Evolutionary conservation across 331 rosid genomes (phyloP), one percentile per base, ranked within the genome.

Genomic region (Dryas integrifolia): DNA sequence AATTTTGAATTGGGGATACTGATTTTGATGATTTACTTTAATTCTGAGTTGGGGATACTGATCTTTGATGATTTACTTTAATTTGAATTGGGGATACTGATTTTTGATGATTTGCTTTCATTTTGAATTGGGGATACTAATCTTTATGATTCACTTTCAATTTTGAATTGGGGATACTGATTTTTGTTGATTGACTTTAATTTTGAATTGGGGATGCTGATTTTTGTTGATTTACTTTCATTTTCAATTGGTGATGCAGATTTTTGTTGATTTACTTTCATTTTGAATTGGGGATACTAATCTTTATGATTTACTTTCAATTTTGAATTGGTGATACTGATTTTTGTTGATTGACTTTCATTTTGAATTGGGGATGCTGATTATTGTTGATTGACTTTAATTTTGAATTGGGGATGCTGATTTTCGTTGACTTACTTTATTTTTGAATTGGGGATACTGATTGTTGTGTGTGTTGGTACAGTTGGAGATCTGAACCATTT

Each of bases 401-500:
- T 21, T 21, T 21, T 21, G 24, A 21, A 21, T 21, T 21, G 24
- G 24, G 24, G 24, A 21, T 21, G 24, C 24, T 21, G 24, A 21
- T 21, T 21, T 21, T 21, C 1, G 24, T 21, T 21, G 24, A 21
- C 1, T 21, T 0, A 21, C 24, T 21, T 21, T 21, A 21, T 0
- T 21, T 21, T 21, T 21, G 24, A 21, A 21, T 21, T 21, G 24
- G 24, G 24, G 24, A 21, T 21, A 21, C 35, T 58, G 45, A 2
- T 47, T 11, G 15, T 0, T 30, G 4, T 30, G 35, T 5, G 3
- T 65, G 6, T 41, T 26, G 30, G 47, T 26, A 5, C 86, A 88
- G 93, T 88, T 74, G 92, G 92, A 6, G 92, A 88, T 73, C 67
- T 88, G 76, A 88, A 88, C 77, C 92, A 88, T 73, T 72, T 88